These are phyloP conservation scores for Pezicula carpinea DNA, from an alignment of 2,329 filamentous ascomycete genomes.

Conservation along the genomic window DNA sequence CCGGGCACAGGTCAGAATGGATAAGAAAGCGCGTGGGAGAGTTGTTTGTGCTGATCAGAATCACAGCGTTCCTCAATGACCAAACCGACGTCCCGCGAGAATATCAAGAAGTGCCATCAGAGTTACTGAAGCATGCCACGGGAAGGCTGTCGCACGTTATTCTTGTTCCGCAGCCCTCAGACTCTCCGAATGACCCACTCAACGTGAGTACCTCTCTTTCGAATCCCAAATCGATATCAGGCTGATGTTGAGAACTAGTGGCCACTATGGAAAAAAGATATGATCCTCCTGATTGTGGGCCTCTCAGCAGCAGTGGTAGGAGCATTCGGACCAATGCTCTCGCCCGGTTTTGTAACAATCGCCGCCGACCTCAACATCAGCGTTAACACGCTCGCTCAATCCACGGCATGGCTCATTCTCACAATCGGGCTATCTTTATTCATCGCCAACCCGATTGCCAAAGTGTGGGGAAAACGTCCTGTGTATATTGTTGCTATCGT, in stretches of 20 bases:
- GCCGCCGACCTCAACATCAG: conserved; percentile 38
- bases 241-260: conserved; percentile 24
- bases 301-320: conserved; percentile 43
- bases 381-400: conserved; percentile 38
- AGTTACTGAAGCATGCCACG: conserved; percentile 25
- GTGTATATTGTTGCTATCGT: conserved; percentile 43
- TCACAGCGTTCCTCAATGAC: conserved; percentile 40
- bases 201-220: conserved; percentile 31
- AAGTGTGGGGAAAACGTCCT: conserved; percentile 44
- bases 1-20: conserved; percentile 40
- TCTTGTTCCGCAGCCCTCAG: conserved; percentile 38
- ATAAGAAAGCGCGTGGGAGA: background rate
- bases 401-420: conserved; percentile 44
- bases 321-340: conserved; percentile 47
- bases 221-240: background rate
- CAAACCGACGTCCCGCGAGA: conserved; percentile 41
- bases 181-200: conserved; percentile 44
- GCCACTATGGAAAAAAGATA: conserved; percentile 41
- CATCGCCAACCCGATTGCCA: conserved; percentile 46
- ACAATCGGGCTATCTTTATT: conserved; percentile 43
- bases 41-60: too few relatives aligned
- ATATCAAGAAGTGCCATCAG: conserved; percentile 37
- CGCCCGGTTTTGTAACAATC: conserved; percentile 43
- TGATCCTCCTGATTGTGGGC: conserved; percentile 39
- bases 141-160: conserved; percentile 18